These are phyloP conservation scores for Selaginella moellendorffii DNA, from an alignment of 75 land plant species.

Conservation along the genomic window DNA sequence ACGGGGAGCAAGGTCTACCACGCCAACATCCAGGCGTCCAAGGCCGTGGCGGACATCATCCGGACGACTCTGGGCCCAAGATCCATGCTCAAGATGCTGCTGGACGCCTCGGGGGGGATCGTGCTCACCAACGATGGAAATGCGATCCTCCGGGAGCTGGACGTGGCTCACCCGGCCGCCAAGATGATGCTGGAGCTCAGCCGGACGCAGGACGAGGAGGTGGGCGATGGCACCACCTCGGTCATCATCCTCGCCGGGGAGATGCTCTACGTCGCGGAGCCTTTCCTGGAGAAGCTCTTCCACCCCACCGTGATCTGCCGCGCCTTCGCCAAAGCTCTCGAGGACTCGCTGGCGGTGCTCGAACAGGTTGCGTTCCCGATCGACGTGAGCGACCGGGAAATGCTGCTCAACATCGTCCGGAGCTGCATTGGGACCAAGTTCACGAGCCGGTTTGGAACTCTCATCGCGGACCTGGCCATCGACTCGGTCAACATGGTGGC, in stretches of 20 bases:
- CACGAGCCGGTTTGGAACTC: constrained; percentile 86
- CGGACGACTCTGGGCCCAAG: constrained; percentile 95
- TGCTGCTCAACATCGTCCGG: constrained; percentile 73
- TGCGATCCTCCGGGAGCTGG: constrained; percentile 86
- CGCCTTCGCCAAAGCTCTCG: constrained; percentile 77
- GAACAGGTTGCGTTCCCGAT: constrained; percentile 73
- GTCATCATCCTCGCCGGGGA: constrained; percentile 68
- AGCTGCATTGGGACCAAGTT: constrained; percentile 95
- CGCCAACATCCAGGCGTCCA: constrained; percentile 92
- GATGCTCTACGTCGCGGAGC: constrained; percentile 91
- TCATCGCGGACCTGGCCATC: constrained; percentile 86
- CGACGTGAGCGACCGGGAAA: constrained; percentile 67
- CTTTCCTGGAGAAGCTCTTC: constrained; percentile 71
- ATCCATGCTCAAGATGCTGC: constrained; percentile 97
- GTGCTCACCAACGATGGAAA: constrained; percentile 99
- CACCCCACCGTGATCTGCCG: constrained; percentile 97
- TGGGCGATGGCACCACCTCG: constrained; percentile 99
- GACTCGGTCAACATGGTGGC: constrained; percentile 75
- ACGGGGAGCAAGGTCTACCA: constrained; percentile 80
- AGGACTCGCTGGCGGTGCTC: constrained; percentile 80
- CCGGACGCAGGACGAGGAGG: constrained; percentile 98
- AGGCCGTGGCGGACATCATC: constrained; percentile 98
- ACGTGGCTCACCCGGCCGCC: constrained; percentile 96
- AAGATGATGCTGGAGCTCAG: constrained; percentile 97
- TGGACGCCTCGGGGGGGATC: constrained; percentile 95